Conservation (phyloP, 805 yeast genomes). For the Saturnispora saitoi region DNA sequence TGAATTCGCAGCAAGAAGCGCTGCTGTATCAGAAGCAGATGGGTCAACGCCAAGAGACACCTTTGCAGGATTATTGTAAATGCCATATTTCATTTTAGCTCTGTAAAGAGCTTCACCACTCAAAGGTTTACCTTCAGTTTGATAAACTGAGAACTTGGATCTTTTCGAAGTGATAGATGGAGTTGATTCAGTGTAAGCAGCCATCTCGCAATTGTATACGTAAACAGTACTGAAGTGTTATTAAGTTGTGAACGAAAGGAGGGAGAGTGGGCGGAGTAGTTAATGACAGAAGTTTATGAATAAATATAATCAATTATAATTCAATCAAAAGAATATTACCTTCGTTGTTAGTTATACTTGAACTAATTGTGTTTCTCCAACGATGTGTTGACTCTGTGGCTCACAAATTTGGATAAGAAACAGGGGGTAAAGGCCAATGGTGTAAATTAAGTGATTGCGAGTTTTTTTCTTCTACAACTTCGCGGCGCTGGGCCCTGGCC, state of each 20-base stretch:
- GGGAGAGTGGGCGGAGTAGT: neutral
- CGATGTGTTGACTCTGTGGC: neutral
- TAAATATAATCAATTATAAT: too few species aligned
- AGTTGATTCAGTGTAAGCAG: conserved; percentile 23
- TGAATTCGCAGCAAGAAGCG: conserved; percentile 60
- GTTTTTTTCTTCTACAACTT: neutral
- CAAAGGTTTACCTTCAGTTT: conserved; percentile 60
- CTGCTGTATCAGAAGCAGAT: conserved; percentile 69
- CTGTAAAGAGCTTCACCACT: conserved; percentile 69
- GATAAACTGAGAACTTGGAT: conserved; percentile 43
- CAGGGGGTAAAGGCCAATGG: neutral
- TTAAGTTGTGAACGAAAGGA: neutral
- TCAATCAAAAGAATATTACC: too few species aligned
- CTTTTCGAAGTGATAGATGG: conserved; percentile 25
- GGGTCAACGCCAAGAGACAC: conserved; percentile 55
- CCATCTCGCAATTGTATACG: conserved; percentile 11
- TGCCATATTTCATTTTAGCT: conserved; percentile 64
- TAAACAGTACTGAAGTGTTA: neutral
- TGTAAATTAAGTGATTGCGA: neutral
- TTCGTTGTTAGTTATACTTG: neutral
- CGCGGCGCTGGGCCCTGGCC: neutral
- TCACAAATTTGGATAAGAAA: neutral
- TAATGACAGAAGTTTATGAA: neutral
- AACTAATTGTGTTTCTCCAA: neutral
- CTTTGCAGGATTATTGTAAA: conserved; percentile 44